phyloP scores from a whole-genome alignment of 2,329 filamentous ascomycete genomes.

The Escovopsis sp. region DNA sequence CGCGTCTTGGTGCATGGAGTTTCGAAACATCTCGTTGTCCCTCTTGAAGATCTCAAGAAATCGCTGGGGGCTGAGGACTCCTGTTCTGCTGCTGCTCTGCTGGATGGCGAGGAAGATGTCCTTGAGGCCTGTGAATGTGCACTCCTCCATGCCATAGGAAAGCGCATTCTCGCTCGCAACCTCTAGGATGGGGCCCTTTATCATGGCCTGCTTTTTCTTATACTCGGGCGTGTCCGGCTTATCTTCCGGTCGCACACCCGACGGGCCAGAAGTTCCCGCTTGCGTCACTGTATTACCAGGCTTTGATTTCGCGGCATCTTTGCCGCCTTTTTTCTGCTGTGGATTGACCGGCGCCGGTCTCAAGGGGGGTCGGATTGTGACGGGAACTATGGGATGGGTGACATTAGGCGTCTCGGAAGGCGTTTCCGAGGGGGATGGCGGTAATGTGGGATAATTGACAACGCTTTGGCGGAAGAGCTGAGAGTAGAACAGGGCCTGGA shows the following conservation, averaged over 20 bases:
- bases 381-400: constrained; percentile 37
- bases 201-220: constrained; percentile 91
- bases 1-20: constrained; percentile 94
- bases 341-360: constrained; percentile 27
- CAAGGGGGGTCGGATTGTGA: constrained; percentile 44
- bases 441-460: constrained; percentile 67
- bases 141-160: constrained; percentile 85
- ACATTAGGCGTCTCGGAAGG: constrained; percentile 56
- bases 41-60: constrained; percentile 88
- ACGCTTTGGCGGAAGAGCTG: constrained; percentile 87
- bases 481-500: constrained; percentile 94
- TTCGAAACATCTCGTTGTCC: constrained; percentile 94
- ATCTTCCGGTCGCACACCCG: constrained; percentile 61
- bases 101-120: constrained; percentile 92
- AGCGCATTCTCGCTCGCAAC: constrained; percentile 66
- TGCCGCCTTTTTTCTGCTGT: constrained; percentile 25
- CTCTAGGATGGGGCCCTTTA: constrained; percentile 74
- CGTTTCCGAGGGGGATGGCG: constrained; percentile 19
- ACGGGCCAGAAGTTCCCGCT: constrained; percentile 33
- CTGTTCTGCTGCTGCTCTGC: constrained; percentile 64
- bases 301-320: constrained; percentile 43
- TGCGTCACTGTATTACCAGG: constrained; percentile 39
- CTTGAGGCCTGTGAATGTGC: constrained; percentile 84
- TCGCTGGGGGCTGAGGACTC: constrained; percentile 80
- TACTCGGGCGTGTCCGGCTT: constrained; percentile 91